Evolutionary conservation across 2,329 filamentous ascomycete genomes (phyloP).

Genomic region (Cladorrhinum sp.): DNA sequence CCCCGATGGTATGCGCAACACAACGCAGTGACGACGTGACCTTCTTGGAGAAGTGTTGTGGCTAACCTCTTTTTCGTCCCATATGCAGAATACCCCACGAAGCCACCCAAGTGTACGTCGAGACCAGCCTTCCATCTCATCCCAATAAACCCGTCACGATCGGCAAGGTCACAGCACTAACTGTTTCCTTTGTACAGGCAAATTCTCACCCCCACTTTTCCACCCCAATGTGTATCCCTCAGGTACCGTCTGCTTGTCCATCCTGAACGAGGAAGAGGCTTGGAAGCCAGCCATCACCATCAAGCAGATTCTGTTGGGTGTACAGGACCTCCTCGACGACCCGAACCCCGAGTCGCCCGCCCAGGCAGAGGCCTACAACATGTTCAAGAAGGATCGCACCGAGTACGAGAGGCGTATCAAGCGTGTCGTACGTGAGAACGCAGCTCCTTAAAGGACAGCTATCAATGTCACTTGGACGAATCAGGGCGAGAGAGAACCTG

Average conservation of each 20-base stretch:
- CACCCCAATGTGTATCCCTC: constrained; percentile 99
- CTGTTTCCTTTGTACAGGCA: constrained; percentile 57
- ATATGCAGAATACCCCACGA: constrained; percentile 85
- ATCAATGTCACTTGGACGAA: neutral
- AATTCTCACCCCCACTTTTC: constrained; percentile 93
- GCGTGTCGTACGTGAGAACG: constrained; percentile 86
- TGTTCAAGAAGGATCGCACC: constrained; percentile 84
- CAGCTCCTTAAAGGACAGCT: constrained; percentile 55
- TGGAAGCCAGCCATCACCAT: constrained; percentile 99
- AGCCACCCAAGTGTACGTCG: constrained; percentile 93
- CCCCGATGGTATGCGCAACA: constrained; percentile 69
- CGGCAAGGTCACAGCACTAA: constrained; percentile 20
- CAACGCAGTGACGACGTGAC: neutral
- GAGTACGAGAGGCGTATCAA: constrained; percentile 89
- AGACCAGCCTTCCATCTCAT: neutral
- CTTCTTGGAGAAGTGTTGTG: neutral
- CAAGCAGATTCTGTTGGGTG: constrained; percentile 93
- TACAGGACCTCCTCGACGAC: constrained; percentile 92
- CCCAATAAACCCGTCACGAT: constrained; percentile 1
- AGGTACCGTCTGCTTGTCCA: constrained; percentile 94
- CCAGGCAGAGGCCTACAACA: constrained; percentile 94
- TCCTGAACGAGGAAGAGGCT: constrained; percentile 95
- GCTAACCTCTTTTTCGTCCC: constrained; percentile 23
- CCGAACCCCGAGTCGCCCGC: constrained; percentile 96
- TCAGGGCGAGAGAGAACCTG: neutral